Percentiles rank a stretch among this genome's conserved stretches.
Evolutionary conservation across 2,329 filamentous ascomycete genomes (phyloP).

Genomic region (Zasmidium angulare): DNA sequence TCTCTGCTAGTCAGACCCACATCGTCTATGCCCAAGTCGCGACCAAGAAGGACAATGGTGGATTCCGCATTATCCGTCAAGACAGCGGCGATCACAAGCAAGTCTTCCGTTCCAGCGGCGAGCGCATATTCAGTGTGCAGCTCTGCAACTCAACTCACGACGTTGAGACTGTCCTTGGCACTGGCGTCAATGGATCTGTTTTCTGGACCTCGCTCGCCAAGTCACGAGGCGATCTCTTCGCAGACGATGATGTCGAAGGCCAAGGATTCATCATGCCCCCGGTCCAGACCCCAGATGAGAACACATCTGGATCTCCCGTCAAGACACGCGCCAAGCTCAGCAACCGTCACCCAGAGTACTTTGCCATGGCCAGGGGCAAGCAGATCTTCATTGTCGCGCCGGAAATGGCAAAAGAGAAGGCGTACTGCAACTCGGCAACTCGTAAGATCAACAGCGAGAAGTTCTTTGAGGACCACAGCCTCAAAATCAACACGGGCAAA

Average conservation of each 20-base stretch:
- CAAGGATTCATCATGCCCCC: constrained; percentile 89
- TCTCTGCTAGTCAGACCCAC: constrained; percentile 83
- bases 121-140: constrained; percentile 92
- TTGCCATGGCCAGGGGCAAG: constrained; percentile 93
- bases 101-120: constrained; percentile 85
- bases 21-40: constrained; percentile 87
- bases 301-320: constrained; percentile 84
- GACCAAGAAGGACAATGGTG: constrained; percentile 69
- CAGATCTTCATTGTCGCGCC: constrained; percentile 85
- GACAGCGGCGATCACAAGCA: constrained; percentile 90
- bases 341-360: constrained; percentile 85
- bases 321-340: constrained; percentile 94
- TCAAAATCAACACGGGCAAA: constrained; percentile 96
- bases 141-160: constrained; percentile 68
- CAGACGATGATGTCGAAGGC: constrained; percentile 75
- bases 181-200: constrained; percentile 91
- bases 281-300: constrained; percentile 80
- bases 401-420: constrained; percentile 51
- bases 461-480: constrained; percentile 79
- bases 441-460: constrained; percentile 79
- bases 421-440: constrained; percentile 51
- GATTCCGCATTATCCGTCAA: constrained; percentile 89
- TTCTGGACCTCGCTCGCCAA: constrained; percentile 87
- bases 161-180: constrained; percentile 83
- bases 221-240: constrained; percentile 74